These are phyloP conservation scores for Yamadazyma atmosphaerica DNA, from an alignment of 1,139 yeast species.

Conservation along the genomic window DNA sequence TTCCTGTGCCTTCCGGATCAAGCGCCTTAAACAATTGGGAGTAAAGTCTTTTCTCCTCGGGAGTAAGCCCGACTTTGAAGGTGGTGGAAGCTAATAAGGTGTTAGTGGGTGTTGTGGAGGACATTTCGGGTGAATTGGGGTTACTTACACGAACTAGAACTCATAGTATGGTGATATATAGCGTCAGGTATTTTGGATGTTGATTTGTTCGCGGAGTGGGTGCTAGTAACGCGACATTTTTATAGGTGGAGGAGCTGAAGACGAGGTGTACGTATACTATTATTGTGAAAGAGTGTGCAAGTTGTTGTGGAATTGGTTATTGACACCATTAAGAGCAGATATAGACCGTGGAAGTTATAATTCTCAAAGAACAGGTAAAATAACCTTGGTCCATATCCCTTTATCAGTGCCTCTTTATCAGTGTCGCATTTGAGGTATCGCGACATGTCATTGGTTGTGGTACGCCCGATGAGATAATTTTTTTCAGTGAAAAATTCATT, in stretches of 20 bases:
- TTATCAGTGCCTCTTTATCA: too few species aligned
- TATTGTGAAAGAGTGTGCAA: too few species aligned
- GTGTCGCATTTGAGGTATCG: too few species aligned
- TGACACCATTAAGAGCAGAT: too few species aligned
- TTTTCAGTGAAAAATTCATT: constrained; percentile 3
- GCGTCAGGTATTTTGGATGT: background rate
- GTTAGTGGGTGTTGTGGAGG: background rate
- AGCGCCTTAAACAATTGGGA: constrained; percentile 74
- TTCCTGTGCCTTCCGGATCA: constrained; percentile 77
- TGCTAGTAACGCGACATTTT: background rate
- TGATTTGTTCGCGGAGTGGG: background rate
- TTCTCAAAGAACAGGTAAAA: too few species aligned
- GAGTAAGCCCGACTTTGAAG: constrained; percentile 57
- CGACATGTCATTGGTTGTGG: too few species aligned
- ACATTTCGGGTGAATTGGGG: background rate
- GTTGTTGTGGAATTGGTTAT: too few species aligned
- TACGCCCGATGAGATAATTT: constrained; percentile 2
- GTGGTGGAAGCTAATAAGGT: constrained; percentile 26
- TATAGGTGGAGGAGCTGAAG: too few species aligned
- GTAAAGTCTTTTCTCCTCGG: constrained; percentile 76
- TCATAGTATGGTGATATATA: background rate
- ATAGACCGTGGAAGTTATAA: too few species aligned
- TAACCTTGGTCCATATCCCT: too few species aligned
- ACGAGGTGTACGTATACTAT: too few species aligned
- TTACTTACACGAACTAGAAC: background rate